Base-by-base conservation (phyloP, 1,284 basidiomycete species). In the Neonothopanus nambi region DNA sequence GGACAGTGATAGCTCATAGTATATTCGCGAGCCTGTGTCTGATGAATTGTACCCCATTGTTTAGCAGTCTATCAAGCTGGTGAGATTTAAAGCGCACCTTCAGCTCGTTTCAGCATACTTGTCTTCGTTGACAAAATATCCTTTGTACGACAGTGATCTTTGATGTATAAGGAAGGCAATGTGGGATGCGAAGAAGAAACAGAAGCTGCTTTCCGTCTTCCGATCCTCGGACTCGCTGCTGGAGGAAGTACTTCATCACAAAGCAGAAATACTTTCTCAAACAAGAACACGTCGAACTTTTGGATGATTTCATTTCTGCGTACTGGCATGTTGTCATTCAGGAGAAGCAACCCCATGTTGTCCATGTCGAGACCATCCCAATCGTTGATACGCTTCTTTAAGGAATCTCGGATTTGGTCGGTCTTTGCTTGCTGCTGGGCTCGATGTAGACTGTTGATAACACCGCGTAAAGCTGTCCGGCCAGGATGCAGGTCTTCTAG, bases 221-320 rank as follows among this genome's bases (percentile, higher is more conserved):
- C 53, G 18, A 42, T 40, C 17, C 48, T 54, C 12, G 52, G 30
- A 20, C 18, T 48, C 13, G 51, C 11, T 30, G 39, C 35, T n/a
- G 51, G 47, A 11, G 44, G 50, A 8, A 53, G 30, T 15, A n/a
- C 41, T 26, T 58, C 54, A 46, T 51, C 42, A 28, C 54, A 58
- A 26, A 49, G 55, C 3, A 58, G 18, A 35, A 58, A 43, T 21
- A 37, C 13, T 6, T 58, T 51, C 17, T 56, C 51, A 30, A 58
- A 58, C 7, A 58, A 39, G 28, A 48, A 58, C 2, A 56, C 42
- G 11, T 56, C 44, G 33, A 54, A 48, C n/a, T 23, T 41, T 50
- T 48, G 52, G 18, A 48, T 17, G 15, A 52, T 35, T 20, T 48
- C 50, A 21, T 58, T 51, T 30, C 43, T 52, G 30, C 53, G 50